phyloP scores from a whole-genome alignment of 2,329 filamentous ascomycete species.

The Dothiorella sarmentorum region DNA sequence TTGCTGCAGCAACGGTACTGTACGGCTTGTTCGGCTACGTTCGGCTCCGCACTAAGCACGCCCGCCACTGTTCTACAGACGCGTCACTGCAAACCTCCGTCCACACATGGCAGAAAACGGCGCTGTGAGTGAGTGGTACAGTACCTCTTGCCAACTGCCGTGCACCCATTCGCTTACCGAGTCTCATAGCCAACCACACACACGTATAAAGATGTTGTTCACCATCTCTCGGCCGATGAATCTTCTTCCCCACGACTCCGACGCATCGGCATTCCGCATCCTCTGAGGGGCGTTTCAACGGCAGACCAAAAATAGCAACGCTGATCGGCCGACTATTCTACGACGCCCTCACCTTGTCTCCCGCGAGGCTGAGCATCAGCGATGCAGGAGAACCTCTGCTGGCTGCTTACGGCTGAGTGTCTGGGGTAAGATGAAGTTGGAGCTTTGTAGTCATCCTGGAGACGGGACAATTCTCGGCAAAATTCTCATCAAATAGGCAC shows the following conservation, averaged over 20 bases:
- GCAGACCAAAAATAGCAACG: conserved; percentile 4
- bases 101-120: neutral
- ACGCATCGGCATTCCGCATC: neutral
- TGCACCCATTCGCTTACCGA: neutral
- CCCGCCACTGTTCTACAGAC: neutral
- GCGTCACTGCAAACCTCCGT: neutral
- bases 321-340: conserved; percentile 1
- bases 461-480: neutral
- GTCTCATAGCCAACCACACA: neutral
- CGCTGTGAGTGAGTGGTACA: neutral
- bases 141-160: neutral
- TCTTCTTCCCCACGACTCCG: neutral
- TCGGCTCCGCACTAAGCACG: conserved; percentile 12
- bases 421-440: neutral
- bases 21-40: neutral
- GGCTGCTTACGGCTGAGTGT: neutral
- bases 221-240: neutral
- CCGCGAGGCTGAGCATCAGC: neutral
- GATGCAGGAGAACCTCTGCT: neutral
- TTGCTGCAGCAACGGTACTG: neutral
- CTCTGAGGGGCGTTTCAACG: conserved; percentile 1
- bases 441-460: neutral
- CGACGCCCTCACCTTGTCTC: neutral
- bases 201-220: conserved; percentile 1
- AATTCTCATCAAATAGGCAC: neutral